These are phyloP conservation scores for Tetratostichococcus sp. DNA, from an alignment of 139 green algal species.

Conservation along the genomic window DNA sequence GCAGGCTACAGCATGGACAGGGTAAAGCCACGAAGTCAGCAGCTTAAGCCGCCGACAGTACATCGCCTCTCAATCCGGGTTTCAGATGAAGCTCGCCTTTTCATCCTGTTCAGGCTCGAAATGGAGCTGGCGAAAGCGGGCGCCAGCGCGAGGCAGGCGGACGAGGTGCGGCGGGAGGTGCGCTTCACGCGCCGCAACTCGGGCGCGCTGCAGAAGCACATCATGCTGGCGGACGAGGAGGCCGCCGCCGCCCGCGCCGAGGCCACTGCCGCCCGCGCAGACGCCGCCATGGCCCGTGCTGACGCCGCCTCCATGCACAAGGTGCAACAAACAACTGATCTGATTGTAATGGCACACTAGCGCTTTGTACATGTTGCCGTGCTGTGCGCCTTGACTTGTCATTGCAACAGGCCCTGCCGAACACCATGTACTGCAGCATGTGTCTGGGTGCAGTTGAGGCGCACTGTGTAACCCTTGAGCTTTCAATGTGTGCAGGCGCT, in stretches of 20 bases:
- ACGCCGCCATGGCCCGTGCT: background rate
- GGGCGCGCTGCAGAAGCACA: background rate
- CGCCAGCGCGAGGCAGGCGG: background rate
- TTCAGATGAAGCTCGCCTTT: no score
- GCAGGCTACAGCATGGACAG: no score
- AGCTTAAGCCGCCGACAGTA: no score
- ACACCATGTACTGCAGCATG: no score
- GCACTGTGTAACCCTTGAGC: no score
- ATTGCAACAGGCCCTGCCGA: no score
- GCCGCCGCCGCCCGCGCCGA: background rate
- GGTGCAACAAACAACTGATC: background rate
- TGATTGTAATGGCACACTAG: background rate
- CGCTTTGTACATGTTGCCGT: no score
- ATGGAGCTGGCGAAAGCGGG: background rate
- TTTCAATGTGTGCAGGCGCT: no score
- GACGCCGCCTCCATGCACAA: background rate
- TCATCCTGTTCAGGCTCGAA: background rate
- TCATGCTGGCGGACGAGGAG: background rate
- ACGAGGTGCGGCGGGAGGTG: conserved; percentile 1
- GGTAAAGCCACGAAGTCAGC: no score
- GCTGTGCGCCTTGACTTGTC: no score
- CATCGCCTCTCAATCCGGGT: no score
- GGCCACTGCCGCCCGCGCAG: background rate
- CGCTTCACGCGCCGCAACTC: background rate
- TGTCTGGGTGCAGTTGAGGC: no score